Evolutionary conservation across 345 rosid genomes (phyloP).

Genomic region (Erucastrum elatum): DNA sequence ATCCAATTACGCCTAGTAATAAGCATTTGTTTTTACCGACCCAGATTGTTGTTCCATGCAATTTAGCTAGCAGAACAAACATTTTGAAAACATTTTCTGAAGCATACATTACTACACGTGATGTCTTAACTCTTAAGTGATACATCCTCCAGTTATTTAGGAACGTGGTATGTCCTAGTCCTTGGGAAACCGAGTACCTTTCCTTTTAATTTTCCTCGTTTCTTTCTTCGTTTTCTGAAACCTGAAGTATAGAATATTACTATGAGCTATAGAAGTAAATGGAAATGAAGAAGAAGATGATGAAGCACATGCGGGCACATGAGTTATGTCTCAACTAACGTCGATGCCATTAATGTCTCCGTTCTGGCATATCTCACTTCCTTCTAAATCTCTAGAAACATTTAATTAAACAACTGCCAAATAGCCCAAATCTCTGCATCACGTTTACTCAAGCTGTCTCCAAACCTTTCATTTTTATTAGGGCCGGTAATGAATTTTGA

Average conservation of each 20-base stretch:
- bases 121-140: not conserved
- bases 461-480: not conserved
- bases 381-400: conserved; percentile 6
- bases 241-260: not conserved
- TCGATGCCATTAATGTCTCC: conserved; percentile 26
- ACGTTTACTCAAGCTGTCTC: conserved; percentile 38
- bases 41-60: not conserved
- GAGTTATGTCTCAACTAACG: conserved; percentile 25
- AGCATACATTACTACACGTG: conserved; percentile 20
- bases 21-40: not conserved
- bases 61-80: not conserved
- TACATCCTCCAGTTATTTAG: not conserved
- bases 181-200: not conserved
- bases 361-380: conserved; percentile 7
- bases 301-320: conserved; percentile 37
- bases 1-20: not conserved
- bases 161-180: conserved; percentile 15
- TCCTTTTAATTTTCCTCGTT: not conserved
- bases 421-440: conserved; percentile 11
- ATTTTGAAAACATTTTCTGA: conserved; percentile 13
- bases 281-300: not conserved
- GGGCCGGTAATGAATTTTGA: conserved; percentile 10
- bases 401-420: conserved; percentile 18
- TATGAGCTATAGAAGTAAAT: not conserved
- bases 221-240: not conserved